These are phyloP conservation scores for Aotearoamyces nothofagi DNA, from an alignment of 2,329 filamentous ascomycete species.

Conservation along the genomic window DNA sequence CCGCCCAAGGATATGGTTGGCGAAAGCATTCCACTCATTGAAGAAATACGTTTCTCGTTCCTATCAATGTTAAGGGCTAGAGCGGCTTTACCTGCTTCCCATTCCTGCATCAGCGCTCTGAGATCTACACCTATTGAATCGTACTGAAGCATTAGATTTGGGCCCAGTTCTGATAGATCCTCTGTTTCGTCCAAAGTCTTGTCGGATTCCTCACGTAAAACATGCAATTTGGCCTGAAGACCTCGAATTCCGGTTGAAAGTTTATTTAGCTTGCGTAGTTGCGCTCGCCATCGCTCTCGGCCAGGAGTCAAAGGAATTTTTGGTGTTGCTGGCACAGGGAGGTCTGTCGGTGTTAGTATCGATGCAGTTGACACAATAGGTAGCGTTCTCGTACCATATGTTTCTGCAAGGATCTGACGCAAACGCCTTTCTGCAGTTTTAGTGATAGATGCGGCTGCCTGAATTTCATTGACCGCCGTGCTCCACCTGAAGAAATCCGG, in stretches of 20 bases:
- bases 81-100: slow-evolving; percentile 77
- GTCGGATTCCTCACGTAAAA: slow-evolving; percentile 81
- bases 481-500: slow-evolving; percentile 69
- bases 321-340: slow-evolving; percentile 37
- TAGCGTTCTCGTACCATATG: too few species aligned
- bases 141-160: slow-evolving; percentile 74
- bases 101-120: slow-evolving; percentile 63
- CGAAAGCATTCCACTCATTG: slow-evolving; percentile 39
- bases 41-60: slow-evolving; percentile 56
- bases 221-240: slow-evolving; percentile 85
- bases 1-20: slow-evolving; percentile 51
- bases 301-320: slow-evolving; percentile 50
- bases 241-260: slow-evolving; percentile 83
- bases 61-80: slow-evolving; percentile 70
- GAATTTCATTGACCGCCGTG: slow-evolving; percentile 60
- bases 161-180: slow-evolving; percentile 60
- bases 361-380: too few species aligned
- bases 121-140: slow-evolving; percentile 88
- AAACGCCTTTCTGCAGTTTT: slow-evolving; percentile 48
- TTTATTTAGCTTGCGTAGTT: slow-evolving; percentile 75
- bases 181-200: slow-evolving; percentile 59
- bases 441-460: slow-evolving; percentile 45
- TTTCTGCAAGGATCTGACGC: slow-evolving; percentile 21
- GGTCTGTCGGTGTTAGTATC: slow-evolving; percentile 26
- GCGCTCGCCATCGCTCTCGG: slow-evolving; percentile 73